These are phyloP conservation scores for Croton laevigatus DNA, from an alignment of 441 rosid genomes.

Conservation along the genomic window DNA sequence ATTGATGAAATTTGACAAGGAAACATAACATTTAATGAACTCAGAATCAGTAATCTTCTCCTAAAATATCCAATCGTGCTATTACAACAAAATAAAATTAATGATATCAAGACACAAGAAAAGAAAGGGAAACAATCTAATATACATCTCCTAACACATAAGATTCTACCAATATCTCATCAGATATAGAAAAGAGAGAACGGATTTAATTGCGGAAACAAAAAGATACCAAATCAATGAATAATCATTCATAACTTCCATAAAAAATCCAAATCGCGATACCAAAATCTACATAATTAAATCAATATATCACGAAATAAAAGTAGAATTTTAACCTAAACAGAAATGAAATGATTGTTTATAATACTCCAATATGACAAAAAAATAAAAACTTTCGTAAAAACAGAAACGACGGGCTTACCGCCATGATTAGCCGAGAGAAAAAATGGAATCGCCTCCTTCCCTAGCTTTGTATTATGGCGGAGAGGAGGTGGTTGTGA, in stretches of 20 bases:
- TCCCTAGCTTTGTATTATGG: not conserved
- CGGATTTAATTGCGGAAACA: not conserved
- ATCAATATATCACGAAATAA: not conserved
- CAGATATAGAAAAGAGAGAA: not conserved
- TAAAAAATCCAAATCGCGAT: not conserved
- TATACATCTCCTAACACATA: not conserved
- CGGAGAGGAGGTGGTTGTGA: not conserved
- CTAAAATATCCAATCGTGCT: not conserved
- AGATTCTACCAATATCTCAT: not conserved
- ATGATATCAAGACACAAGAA: not conserved
- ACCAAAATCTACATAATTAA: not conserved
- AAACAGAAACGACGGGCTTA: not conserved
- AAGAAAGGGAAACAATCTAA: too few relatives aligned
- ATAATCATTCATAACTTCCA: not conserved
- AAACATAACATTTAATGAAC: not conserved
- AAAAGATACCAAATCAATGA: not conserved
- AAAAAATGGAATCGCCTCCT: not conserved
- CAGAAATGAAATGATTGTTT: not conserved
- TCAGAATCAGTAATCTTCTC: not conserved
- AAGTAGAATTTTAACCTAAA: not conserved
- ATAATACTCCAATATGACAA: not conserved
- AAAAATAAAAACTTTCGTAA: not conserved
- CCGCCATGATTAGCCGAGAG: conserved; percentile 14
- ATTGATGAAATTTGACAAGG: not conserved
- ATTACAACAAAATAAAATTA: not conserved